Conservation (phyloP, 345 rosid genomes). For the Dovyalis caffra region DNA sequence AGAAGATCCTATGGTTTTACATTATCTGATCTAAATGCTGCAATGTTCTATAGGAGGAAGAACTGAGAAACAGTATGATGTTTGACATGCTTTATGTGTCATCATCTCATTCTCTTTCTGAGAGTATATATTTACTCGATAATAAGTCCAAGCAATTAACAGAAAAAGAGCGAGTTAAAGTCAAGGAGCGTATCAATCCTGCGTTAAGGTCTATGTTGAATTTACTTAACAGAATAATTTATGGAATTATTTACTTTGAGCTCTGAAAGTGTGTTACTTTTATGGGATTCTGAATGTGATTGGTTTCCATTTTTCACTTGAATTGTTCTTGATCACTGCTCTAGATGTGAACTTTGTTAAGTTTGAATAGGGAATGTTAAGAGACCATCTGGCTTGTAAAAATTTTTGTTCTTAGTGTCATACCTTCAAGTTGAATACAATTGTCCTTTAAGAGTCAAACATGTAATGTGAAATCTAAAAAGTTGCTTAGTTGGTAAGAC, state of each 20-base stretch:
- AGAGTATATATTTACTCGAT: constrained; percentile 66
- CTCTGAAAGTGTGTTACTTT: neutral
- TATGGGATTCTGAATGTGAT: neutral
- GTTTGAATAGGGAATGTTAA: neutral
- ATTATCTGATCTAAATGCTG: constrained; percentile 3
- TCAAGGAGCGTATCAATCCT: constrained; percentile 58
- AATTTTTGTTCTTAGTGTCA: neutral
- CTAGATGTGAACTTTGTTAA: neutral
- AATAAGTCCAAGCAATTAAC: constrained; percentile 51
- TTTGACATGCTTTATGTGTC: constrained; percentile 77
- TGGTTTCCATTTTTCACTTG: neutral
- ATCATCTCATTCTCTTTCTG: constrained; percentile 73
- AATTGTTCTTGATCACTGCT: neutral
- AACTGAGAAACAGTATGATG: constrained; percentile 76
- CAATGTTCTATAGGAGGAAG: constrained; percentile 58
- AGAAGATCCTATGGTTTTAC: neutral
- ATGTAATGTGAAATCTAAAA: too few relatives aligned
- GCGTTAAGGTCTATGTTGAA: constrained; percentile 65
- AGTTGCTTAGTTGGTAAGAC: too few relatives aligned
- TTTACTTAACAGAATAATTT: neutral
- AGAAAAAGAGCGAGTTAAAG: constrained; percentile 40
- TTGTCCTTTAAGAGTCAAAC: too few relatives aligned
- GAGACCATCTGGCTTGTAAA: neutral
- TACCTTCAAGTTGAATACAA: neutral
- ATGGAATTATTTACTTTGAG: neutral